phyloP scores from a whole-genome alignment of 73 alveolate genomes.

The Blepharisma stoltei region DNA sequence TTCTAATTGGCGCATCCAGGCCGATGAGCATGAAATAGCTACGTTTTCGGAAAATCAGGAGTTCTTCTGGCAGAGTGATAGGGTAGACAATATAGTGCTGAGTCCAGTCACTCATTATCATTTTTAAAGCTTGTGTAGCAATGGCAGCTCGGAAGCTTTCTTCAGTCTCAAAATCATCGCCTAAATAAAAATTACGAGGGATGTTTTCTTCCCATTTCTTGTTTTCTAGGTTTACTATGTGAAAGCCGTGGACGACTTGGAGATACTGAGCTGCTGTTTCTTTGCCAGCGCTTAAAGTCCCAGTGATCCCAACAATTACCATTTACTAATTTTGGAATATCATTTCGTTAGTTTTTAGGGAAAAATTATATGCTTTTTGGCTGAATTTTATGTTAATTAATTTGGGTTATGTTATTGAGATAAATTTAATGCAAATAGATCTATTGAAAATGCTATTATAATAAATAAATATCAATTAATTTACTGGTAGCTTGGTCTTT shows the following conservation, averaged over 20 bases:
- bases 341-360: too few relatives aligned
- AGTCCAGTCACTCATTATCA: not conserved
- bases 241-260: constrained; percentile 5
- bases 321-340: not conserved
- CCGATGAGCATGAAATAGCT: constrained; percentile 1
- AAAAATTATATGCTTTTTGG: too few relatives aligned
- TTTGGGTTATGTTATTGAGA: too few relatives aligned
- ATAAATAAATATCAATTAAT: too few relatives aligned
- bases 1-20: not conserved
- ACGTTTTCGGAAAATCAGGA: constrained; percentile 19
- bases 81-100: constrained; percentile 15
- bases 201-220: constrained; percentile 17
- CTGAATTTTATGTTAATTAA: too few relatives aligned
- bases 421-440: too few relatives aligned
- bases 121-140: not conserved
- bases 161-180: not conserved
- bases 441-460: too few relatives aligned
- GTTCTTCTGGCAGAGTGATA: constrained; percentile 9
- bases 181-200: constrained; percentile 6
- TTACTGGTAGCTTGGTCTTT: too few relatives aligned
- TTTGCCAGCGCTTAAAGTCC: constrained; percentile 19
- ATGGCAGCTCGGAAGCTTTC: not conserved
- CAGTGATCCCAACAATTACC: constrained; percentile 25
- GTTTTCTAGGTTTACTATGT: constrained; percentile 3
- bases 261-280: constrained; percentile 16